A percentile compares a stretch with the other conserved stretches of the same genome.
These are phyloP conservation scores for Prunus armeniaca DNA, from an alignment of 306 rosid genomes.

Conservation along the genomic window DNA sequence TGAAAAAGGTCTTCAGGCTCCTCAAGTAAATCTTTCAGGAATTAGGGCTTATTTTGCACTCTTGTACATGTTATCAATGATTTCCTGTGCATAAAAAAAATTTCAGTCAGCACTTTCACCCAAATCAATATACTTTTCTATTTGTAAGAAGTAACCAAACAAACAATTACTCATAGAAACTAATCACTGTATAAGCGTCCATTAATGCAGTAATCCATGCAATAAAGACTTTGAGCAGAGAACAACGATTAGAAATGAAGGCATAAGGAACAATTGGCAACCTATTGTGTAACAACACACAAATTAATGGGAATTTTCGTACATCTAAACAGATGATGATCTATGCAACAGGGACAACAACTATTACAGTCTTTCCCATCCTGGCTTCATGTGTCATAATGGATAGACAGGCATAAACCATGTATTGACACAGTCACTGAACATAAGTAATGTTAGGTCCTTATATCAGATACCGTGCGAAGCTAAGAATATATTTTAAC, in stretches of 20 bases:
- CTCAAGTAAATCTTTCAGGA: constrained; percentile 31
- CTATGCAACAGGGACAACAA: background rate
- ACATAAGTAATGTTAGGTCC: background rate
- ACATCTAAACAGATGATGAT: background rate
- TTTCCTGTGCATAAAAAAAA: constrained; percentile 38
- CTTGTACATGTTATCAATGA: constrained; percentile 77
- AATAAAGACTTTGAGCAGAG: background rate
- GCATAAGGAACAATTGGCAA: background rate
- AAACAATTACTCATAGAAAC: background rate
- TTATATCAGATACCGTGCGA: background rate
- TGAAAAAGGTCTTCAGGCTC: background rate
- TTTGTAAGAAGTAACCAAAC: background rate
- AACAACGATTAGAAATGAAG: background rate
- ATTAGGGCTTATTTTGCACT: constrained; percentile 41
- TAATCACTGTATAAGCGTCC: background rate
- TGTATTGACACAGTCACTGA: background rate
- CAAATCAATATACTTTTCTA: background rate
- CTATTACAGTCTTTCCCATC: background rate
- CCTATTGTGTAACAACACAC: background rate
- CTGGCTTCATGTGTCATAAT: background rate
- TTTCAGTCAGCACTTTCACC: constrained; percentile 23
- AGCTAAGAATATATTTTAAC: background rate
- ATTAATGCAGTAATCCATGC: background rate
- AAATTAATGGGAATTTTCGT: background rate
- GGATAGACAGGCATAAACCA: background rate